Base-by-base conservation (phyloP, 2,329 filamentous ascomycete genomes). In the Madurella mycetomatis region DNA sequence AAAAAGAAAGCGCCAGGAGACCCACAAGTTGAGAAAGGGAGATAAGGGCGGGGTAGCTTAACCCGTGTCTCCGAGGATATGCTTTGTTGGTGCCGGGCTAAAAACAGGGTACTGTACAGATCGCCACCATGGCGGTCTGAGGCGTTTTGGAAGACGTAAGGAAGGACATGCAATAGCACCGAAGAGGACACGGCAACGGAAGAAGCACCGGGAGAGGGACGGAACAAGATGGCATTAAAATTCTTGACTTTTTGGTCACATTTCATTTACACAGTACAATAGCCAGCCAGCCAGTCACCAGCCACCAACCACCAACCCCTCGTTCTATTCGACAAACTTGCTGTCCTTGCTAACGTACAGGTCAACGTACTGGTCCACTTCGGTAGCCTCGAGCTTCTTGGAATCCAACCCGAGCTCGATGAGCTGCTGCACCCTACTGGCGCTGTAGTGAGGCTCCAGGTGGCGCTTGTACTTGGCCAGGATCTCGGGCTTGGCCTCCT, bases 401-500 rank as follows among this genome's bases (percentile, higher is more conserved):
- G 79, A 75, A 70, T 96, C 84, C 72, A 86, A 83, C 64, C 88
- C 88, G 49, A 97, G 76, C 62, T 90, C 81, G 49, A 96, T 81
- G 51, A 99, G 80, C 76, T 94, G 80, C 75, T 92, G 82, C 49
- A 96, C 90, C 68, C 86, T 85, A 47, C 80, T 78, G 69, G 88
- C 80, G 57, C 83, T 77, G 73, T 88, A 95, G 77, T 96, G 92
- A 51, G 88, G 88, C 65, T 81, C 82, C 49, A 97, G 77, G 75
- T 99, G 94, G 70, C 89, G 86, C 85, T 92, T 87, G 79, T 90
- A 99, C 81, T 99, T 99, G 72, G 84, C 85, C 65, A 97, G 76
- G 65, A 99, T 96, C 74, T 95, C 89, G 55, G 94, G 94, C 83
- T 97, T 97, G 65, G 94, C 94, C 82, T 99, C 94, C 66, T 96